These are phyloP conservation scores for Cephalotrichum gorgonifer DNA, from an alignment of 2,329 filamentous ascomycete species.

Conservation along the genomic window DNA sequence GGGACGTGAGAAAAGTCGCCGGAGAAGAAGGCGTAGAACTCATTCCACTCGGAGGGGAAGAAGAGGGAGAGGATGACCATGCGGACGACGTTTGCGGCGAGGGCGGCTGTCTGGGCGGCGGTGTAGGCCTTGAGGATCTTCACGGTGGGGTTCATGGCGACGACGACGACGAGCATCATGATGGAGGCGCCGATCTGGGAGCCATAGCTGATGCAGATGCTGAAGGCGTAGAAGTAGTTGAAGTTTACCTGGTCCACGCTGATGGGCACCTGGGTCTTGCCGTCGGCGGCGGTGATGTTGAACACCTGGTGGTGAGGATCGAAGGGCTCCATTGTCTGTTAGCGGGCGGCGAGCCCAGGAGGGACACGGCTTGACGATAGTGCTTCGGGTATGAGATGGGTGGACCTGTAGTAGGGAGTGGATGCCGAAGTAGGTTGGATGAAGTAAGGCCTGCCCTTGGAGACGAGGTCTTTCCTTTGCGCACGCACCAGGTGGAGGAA, in stretches of 20 bases:
- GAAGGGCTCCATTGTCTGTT: background rate
- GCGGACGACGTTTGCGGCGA: slow-evolving; percentile 52
- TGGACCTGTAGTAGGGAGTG: too few species aligned
- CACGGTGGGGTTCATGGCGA: slow-evolving; percentile 54
- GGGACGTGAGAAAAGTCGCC: slow-evolving; percentile 42
- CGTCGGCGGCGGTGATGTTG: background rate
- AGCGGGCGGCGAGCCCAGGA: too few species aligned
- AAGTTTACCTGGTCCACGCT: slow-evolving; percentile 16
- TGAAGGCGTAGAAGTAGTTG: slow-evolving; percentile 20
- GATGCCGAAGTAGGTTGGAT: too few species aligned
- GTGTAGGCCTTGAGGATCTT: slow-evolving; percentile 58
- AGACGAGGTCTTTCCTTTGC: too few species aligned
- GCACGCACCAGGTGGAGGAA: too few species aligned
- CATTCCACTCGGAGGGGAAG: slow-evolving; percentile 48
- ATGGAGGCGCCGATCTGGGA: slow-evolving; percentile 59
- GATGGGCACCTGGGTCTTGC: background rate
- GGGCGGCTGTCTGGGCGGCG: slow-evolving; percentile 50
- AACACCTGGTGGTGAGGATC: background rate
- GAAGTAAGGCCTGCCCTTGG: too few species aligned
- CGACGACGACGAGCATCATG: slow-evolving; percentile 53
- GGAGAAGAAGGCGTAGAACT: slow-evolving; percentile 50
- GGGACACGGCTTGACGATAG: background rate
- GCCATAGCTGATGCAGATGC: slow-evolving; percentile 51
- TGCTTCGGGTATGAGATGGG: too few species aligned
- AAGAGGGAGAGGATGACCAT: slow-evolving; percentile 45